Percentiles rank a stretch among this genome's conserved stretches.
These are phyloP conservation scores for Botryococcus braunii DNA, from an alignment of 163 green algal genomes.

Conservation along the genomic window DNA sequence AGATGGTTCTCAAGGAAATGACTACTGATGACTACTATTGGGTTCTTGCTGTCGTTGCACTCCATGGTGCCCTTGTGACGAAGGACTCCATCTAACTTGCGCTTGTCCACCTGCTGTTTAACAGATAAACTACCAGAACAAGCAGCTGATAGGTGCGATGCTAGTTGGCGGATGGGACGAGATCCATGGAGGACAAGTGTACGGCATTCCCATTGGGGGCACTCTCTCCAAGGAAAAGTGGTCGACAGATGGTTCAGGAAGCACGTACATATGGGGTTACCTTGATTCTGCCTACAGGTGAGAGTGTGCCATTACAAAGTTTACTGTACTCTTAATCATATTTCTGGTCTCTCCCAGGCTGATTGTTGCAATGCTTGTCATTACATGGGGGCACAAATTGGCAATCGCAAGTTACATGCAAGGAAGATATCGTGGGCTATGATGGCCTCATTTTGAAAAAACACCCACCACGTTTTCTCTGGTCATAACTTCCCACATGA, in stretches of 20 bases:
- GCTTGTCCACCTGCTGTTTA: neutral
- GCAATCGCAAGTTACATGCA: neutral
- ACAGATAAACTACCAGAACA: slow-evolving; percentile 92
- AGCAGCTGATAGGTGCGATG: slow-evolving; percentile 80
- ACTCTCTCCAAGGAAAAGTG: slow-evolving; percentile 70
- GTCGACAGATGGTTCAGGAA: slow-evolving; percentile 84
- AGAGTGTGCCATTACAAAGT: neutral
- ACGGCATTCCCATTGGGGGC: slow-evolving; percentile 78
- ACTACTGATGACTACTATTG: neutral
- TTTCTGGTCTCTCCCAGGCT: neutral
- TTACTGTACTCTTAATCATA: neutral
- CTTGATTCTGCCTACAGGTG: slow-evolving; percentile 75
- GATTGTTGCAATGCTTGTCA: neutral
- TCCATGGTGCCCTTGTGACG: neutral
- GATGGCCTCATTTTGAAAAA: no score
- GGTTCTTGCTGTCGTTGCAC: neutral
- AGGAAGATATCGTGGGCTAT: neutral
- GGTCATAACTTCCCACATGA: no score
- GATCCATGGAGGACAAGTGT: slow-evolving; percentile 69
- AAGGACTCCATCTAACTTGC: no score
- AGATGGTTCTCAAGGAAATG: no score
- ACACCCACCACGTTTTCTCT: no score
- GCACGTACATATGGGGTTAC: slow-evolving; percentile 86
- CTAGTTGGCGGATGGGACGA: slow-evolving; percentile 83
- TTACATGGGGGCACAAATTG: neutral